Evolutionary conservation across 2,329 filamentous ascomycete species (phyloP).

Genomic region (Cercospora sp.): DNA sequence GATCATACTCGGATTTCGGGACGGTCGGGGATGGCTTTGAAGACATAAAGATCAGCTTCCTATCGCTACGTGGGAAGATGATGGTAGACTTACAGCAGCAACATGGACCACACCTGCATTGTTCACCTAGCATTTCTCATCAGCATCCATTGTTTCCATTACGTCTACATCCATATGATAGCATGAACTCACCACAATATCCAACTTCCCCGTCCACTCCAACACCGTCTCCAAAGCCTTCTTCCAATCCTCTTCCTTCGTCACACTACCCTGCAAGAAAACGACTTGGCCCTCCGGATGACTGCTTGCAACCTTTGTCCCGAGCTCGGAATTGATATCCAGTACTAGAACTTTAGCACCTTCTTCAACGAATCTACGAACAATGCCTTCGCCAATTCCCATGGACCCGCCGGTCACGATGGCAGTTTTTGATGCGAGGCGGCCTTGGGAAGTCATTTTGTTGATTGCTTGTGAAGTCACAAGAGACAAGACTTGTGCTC

Average conservation of each 20-base stretch:
- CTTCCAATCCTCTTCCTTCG: constrained; percentile 32
- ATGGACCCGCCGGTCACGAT: constrained; percentile 35
- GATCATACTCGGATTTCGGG: constrained; percentile 36
- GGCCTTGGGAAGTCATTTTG: constrained; percentile 8
- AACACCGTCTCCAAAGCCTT: constrained; percentile 29
- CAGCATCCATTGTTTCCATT: not conserved
- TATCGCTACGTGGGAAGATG: no score
- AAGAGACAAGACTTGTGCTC: no score
- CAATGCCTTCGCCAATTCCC: constrained; percentile 38
- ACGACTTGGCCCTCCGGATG: not conserved
- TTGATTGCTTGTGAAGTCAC: no score
- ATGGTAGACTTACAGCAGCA: constrained; percentile 22
- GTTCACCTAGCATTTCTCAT: constrained; percentile 22
- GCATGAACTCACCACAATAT: constrained; percentile 24
- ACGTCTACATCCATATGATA: not conserved
- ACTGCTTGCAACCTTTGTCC: constrained; percentile 16
- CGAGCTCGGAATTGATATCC: constrained; percentile 29
- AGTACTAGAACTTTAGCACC: constrained; percentile 35
- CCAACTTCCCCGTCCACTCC: constrained; percentile 28
- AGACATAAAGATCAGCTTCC: no score
- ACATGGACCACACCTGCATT: constrained; percentile 31
- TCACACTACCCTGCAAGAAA: constrained; percentile 31
- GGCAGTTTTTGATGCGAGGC: constrained; percentile 26
- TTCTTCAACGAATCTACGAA: constrained; percentile 33
- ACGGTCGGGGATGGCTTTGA: constrained; percentile 32